These are phyloP conservation scores for Xylaria nigripes DNA, from an alignment of 495 filamentous ascomycete species.

Conservation along the genomic window DNA sequence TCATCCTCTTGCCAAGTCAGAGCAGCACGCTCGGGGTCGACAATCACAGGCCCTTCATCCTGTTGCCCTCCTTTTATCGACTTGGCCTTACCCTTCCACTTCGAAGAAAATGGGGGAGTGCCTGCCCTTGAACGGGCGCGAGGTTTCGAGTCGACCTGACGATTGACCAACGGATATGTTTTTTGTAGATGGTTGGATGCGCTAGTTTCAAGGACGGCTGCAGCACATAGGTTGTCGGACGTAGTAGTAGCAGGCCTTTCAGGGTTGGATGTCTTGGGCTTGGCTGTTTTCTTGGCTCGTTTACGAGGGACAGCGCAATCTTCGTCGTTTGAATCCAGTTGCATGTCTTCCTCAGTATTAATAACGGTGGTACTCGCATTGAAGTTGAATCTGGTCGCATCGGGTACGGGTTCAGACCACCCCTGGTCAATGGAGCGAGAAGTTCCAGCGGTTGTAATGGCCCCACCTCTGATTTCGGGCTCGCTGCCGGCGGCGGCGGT, in stretches of 20 bases:
- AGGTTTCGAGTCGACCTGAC: slow-evolving; percentile 34
- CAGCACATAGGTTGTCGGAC: slow-evolving; percentile 24
- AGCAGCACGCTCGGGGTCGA: slow-evolving; percentile 45
- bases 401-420: slow-evolving; percentile 9
- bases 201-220: slow-evolving; percentile 21
- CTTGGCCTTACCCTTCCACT: slow-evolving; percentile 12
- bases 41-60: slow-evolving; percentile 27
- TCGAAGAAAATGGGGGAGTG: slow-evolving; percentile 33
- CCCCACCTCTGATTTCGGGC: slow-evolving; percentile 32
- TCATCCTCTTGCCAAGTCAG: slow-evolving; percentile 79
- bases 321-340: slow-evolving; percentile 16
- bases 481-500: not conserved
- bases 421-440: not conserved
- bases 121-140: slow-evolving; percentile 33
- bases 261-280: slow-evolving; percentile 15
- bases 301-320: slow-evolving; percentile 26
- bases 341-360: slow-evolving; percentile 16
- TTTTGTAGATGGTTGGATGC: slow-evolving; percentile 18
- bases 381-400: slow-evolving; percentile 19
- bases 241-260: slow-evolving; percentile 9
- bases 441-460: slow-evolving; percentile 13
- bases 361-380: slow-evolving; percentile 12
- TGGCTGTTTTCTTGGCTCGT: slow-evolving; percentile 29
- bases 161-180: slow-evolving; percentile 32
- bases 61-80: not conserved